Conservation (phyloP, 108 stramenopile species). For the Aureococcus anophagefferens region DNA sequence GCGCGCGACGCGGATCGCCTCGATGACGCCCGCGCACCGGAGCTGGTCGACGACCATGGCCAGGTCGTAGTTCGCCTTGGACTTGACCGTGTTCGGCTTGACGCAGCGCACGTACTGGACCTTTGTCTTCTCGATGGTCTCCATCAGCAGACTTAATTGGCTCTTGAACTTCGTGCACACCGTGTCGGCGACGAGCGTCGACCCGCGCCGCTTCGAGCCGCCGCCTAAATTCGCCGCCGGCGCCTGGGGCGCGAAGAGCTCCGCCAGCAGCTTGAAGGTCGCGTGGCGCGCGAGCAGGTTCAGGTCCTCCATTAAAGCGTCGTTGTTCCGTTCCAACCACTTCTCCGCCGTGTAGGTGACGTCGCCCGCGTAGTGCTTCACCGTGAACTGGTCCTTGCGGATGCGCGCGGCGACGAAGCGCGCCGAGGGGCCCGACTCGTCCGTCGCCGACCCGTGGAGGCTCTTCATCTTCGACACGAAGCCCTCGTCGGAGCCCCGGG, state of each 20-base stretch:
- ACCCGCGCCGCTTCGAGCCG: no score
- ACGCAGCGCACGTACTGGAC: constrained; percentile 33
- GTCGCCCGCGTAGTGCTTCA: constrained; percentile 85
- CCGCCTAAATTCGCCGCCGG: background rate
- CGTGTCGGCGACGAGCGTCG: constrained; percentile 40
- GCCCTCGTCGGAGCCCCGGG: constrained; percentile 64
- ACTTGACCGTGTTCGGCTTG: constrained; percentile 44
- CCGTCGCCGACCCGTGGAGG: constrained; percentile 9
- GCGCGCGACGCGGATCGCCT: constrained; percentile 66
- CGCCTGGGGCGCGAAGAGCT: constrained; percentile 13
- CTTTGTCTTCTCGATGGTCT: constrained; percentile 4
- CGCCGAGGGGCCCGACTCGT: no score
- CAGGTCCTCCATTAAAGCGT: constrained; percentile 65
- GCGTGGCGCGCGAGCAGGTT: constrained; percentile 50
- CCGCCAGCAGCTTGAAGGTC: constrained; percentile 50
- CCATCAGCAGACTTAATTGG: constrained; percentile 7
- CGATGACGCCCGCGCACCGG: constrained; percentile 82
- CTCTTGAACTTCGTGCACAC: constrained; percentile 43
- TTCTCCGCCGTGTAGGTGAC: constrained; percentile 73
- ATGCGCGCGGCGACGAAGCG: background rate
- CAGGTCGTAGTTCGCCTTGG: constrained; percentile 51
- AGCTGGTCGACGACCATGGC: constrained; percentile 67
- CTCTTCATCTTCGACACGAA: constrained; percentile 68
- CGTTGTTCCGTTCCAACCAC: constrained; percentile 73
- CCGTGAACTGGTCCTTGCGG: constrained; percentile 55